Evolutionary conservation across 768 basidiomycete genomes (phyloP).

Genomic region (Leccinum barrowsii): DNA sequence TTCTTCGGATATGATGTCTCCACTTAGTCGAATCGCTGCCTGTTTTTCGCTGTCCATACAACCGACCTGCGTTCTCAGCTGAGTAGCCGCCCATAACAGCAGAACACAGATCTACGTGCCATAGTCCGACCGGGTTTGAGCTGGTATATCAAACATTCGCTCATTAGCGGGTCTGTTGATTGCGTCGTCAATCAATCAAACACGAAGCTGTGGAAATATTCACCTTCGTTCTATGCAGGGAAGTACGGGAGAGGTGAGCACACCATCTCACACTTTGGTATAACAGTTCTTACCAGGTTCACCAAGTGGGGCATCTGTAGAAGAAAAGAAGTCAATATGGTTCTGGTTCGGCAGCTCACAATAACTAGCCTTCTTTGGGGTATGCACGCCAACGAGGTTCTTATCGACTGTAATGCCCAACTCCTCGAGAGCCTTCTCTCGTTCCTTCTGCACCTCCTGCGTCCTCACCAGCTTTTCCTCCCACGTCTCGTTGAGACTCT

Average conservation of each 20-base stretch:
- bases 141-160: slow-evolving; percentile 91
- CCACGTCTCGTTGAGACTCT: slow-evolving; percentile 92
- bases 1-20: slow-evolving; percentile 85
- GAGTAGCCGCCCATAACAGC: slow-evolving; percentile 8
- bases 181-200: slow-evolving; percentile 4
- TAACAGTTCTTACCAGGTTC: slow-evolving; percentile 67
- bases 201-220: slow-evolving; percentile 16
- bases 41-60: slow-evolving; percentile 77
- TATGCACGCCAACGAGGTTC: slow-evolving; percentile 93
- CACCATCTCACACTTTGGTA: not conserved
- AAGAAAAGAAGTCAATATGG: slow-evolving; percentile 9
- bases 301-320: slow-evolving; percentile 88
- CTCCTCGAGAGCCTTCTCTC: slow-evolving; percentile 96
- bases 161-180: slow-evolving; percentile 85
- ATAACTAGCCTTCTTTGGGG: slow-evolving; percentile 79
- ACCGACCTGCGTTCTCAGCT: slow-evolving; percentile 58
- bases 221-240: slow-evolving; percentile 64
- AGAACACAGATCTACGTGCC: slow-evolving; percentile 37
- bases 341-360: slow-evolving; percentile 1
- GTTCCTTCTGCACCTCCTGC: slow-evolving; percentile 92
- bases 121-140: slow-evolving; percentile 82
- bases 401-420: slow-evolving; percentile 97
- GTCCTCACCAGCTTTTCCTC: slow-evolving; percentile 91
- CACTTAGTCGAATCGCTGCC: slow-evolving; percentile 88
- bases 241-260: slow-evolving; percentile 13